Evolutionary conservation across 2,329 filamentous ascomycete species (phyloP).

Genomic region (Trichoderma koningiopsis): DNA sequence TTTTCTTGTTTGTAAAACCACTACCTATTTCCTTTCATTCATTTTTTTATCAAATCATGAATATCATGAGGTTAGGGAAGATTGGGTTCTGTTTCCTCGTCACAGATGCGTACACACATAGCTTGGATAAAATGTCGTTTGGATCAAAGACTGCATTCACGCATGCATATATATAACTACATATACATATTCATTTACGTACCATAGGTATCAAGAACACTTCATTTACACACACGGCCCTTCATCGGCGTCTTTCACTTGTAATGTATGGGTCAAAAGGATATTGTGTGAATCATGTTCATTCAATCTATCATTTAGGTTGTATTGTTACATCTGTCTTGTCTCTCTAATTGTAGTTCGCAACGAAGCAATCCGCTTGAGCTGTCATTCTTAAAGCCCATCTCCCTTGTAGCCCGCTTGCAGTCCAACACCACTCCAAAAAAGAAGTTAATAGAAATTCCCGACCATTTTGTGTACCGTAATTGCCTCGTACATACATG

Average conservation of each 20-base stretch:
- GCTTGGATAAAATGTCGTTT: conserved; percentile 12
- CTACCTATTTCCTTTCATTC: neutral
- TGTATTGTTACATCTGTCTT: conserved; percentile 4
- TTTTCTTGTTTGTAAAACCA: neutral
- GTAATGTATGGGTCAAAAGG: neutral
- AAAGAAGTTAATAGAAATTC: neutral
- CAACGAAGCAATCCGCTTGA: neutral
- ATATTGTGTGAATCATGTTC: neutral
- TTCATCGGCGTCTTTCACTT: neutral
- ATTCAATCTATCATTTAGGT: conserved; percentile 4
- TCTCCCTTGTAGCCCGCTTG: neutral
- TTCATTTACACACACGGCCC: neutral
- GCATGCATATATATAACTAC: neutral
- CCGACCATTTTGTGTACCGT: neutral
- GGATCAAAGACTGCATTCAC: neutral
- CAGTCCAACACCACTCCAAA: neutral
- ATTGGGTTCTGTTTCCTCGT: neutral
- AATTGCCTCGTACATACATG: neutral
- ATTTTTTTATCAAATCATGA: neutral
- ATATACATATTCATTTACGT: neutral
- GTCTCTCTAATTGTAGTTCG: neutral
- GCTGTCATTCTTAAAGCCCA: neutral
- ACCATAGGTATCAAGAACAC: neutral
- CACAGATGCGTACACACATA: neutral
- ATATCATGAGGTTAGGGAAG: neutral